phyloP scores from a whole-genome alignment of 805 yeast genomes.

The Saccharomycopsis capsularis region DNA sequence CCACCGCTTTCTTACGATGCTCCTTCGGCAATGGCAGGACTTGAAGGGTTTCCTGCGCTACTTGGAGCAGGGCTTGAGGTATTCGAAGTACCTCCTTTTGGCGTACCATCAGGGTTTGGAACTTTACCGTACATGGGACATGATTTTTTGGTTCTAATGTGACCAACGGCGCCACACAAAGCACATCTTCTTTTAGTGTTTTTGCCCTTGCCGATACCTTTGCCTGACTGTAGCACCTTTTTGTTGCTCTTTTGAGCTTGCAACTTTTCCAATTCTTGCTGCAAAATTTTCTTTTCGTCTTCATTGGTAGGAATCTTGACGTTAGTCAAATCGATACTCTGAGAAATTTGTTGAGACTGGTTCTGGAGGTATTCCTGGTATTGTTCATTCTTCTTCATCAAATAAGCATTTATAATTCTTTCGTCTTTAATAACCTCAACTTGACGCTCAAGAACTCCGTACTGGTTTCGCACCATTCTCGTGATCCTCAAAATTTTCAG shows the following conservation, averaged over 20 bases:
- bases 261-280: slow-evolving; percentile 76
- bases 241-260: slow-evolving; percentile 44
- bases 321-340: slow-evolving; percentile 34
- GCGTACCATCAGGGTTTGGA: neutral
- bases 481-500: slow-evolving; percentile 54
- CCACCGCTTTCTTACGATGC: no score
- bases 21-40: no score
- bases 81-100: slow-evolving; percentile 5
- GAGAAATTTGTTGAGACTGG: slow-evolving; percentile 11
- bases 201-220: slow-evolving; percentile 67
- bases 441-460: slow-evolving; percentile 78
- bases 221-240: slow-evolving; percentile 33
- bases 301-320: slow-evolving; percentile 74
- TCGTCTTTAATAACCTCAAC: slow-evolving; percentile 79
- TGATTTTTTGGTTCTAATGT: slow-evolving; percentile 76
- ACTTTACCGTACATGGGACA: slow-evolving; percentile 78
- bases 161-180: slow-evolving; percentile 93
- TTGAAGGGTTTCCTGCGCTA: no score
- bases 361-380: slow-evolving; percentile 42
- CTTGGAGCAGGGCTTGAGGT: neutral
- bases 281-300: slow-evolving; percentile 71
- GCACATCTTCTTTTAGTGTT: slow-evolving; percentile 79
- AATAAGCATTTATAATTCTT: slow-evolving; percentile 76
- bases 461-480: slow-evolving; percentile 72
- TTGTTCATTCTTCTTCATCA: slow-evolving; percentile 26